Conservation (phyloP, 495 filamentous ascomycete species). For the Tetracladium setigerum region DNA sequence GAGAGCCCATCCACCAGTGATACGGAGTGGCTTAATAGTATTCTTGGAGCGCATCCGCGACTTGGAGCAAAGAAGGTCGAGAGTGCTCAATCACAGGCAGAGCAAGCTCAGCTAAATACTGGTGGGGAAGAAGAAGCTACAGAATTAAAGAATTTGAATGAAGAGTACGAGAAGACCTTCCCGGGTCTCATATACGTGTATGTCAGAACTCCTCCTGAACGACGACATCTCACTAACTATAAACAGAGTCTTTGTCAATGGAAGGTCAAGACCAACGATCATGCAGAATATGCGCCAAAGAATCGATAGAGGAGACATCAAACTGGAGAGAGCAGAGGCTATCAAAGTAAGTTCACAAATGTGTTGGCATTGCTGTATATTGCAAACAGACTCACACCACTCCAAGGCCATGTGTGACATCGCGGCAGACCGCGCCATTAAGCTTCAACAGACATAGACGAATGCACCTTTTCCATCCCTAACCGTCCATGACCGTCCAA, state of each 20-base stretch:
- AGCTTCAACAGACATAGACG: constrained; percentile 25
- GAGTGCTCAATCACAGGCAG: constrained; percentile 65
- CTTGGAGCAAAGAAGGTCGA: constrained; percentile 73
- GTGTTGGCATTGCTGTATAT: constrained; percentile 1
- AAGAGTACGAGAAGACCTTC: constrained; percentile 74
- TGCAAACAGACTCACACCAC: constrained; percentile 7
- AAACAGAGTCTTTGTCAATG: constrained; percentile 78
- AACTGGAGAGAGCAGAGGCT: constrained; percentile 61
- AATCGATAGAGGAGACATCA: constrained; percentile 60
- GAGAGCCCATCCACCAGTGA: constrained; percentile 46
- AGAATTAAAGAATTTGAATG: constrained; percentile 58
- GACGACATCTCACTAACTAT: constrained; percentile 2
- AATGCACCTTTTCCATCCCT: constrained; percentile 15
- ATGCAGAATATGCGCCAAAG: constrained; percentile 79
- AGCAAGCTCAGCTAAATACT: constrained; percentile 68
- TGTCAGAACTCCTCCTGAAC: constrained; percentile 18
- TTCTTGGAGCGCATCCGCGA: constrained; percentile 82
- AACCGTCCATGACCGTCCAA: constrained; percentile 3
- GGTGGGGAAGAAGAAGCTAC: constrained; percentile 45
- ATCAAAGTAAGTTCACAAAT: constrained; percentile 53
- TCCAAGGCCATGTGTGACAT: constrained; percentile 44
- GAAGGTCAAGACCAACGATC: constrained; percentile 60
- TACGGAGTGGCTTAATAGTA: constrained; percentile 51
- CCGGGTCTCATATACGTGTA: constrained; percentile 84
- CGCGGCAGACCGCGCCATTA: constrained; percentile 34